These are phyloP conservation scores for Tolypocladium album DNA, from an alignment of 2,329 filamentous ascomycete species.

Conservation along the genomic window DNA sequence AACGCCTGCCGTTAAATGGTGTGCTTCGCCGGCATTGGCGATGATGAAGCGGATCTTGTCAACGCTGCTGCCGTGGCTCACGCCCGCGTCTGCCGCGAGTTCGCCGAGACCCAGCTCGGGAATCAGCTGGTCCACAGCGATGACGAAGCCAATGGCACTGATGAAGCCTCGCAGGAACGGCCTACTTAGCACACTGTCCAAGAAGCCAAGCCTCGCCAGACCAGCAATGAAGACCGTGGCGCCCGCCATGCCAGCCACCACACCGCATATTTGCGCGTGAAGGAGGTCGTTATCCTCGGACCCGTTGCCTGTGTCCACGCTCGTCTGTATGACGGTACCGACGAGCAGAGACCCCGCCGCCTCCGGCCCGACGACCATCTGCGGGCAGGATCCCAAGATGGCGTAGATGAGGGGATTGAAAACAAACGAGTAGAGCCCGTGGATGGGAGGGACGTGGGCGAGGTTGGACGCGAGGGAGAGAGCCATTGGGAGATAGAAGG, in stretches of 20 bases:
- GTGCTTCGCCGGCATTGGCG: constrained; percentile 52
- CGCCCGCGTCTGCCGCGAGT: constrained; percentile 51
- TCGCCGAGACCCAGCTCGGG: constrained; percentile 73
- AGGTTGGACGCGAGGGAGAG: constrained; percentile 88
- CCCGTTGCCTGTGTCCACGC: constrained; percentile 55
- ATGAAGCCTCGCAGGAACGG: constrained; percentile 94
- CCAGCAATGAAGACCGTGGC: constrained; percentile 83
- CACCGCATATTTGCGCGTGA: constrained; percentile 76
- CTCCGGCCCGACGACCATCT: constrained; percentile 91
- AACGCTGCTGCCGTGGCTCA: constrained; percentile 74
- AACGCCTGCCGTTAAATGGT: constrained; percentile 66
- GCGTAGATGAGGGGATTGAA: constrained; percentile 90
- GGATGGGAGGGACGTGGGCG: constrained; percentile 83
- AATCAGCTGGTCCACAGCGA: constrained; percentile 88
- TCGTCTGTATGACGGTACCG: constrained; percentile 73
- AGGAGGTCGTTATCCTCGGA: constrained; percentile 54
- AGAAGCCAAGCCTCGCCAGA: constrained; percentile 73
- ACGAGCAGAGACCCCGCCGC: constrained; percentile 86
- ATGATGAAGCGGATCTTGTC: constrained; percentile 78
- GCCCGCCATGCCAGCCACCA: constrained; percentile 80
- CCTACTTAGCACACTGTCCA: constrained; percentile 87
- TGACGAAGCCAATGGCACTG: constrained; percentile 92
- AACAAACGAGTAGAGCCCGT: constrained; percentile 88
- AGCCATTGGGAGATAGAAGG: constrained; percentile 96
- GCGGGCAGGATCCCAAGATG: constrained; percentile 78